phyloP scores from a whole-genome alignment of 495 filamentous ascomycete species.

The Penicillium mononematosum region DNA sequence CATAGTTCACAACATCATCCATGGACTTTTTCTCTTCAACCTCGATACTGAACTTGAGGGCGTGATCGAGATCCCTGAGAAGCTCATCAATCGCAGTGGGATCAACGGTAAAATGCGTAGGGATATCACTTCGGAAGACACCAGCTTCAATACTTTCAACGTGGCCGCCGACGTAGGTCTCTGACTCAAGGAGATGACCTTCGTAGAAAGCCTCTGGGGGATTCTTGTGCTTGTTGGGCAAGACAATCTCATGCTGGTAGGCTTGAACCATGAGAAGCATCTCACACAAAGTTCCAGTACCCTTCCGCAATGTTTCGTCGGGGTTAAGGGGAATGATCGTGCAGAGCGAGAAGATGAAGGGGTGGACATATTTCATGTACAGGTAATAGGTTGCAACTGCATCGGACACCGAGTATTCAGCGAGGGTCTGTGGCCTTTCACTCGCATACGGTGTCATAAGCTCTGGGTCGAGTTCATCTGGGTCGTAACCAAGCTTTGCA shows the following conservation, averaged over 20 bases:
- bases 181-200: conserved; percentile 90
- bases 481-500: conserved; percentile 96
- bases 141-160: conserved; percentile 99
- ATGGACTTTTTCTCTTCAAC: conserved; percentile 94
- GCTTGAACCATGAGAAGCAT: conserved; percentile 99
- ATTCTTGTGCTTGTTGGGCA: conserved; percentile 95
- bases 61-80: conserved; percentile 80
- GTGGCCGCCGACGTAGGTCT: conserved; percentile 98
- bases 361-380: conserved; percentile 99
- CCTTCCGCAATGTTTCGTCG: conserved; percentile 90
- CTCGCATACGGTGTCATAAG: conserved; percentile 94
- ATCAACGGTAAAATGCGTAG: conserved; percentile 87
- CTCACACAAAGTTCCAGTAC: conserved; percentile 96
- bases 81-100: conserved; percentile 86
- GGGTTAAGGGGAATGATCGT: conserved; percentile 92
- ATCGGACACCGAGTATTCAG: conserved; percentile 98
- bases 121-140: conserved; percentile 94
- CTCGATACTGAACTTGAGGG: conserved; percentile 84
- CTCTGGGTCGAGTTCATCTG: conserved; percentile 96
- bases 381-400: conserved; percentile 98
- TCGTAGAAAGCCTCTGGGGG: conserved; percentile 94
- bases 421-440: conserved; percentile 88
- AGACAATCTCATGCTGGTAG: conserved; percentile 83
- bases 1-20: conserved; percentile 88
- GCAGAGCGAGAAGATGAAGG: conserved; percentile 97